Base-by-base conservation (phyloP, 1,284 basidiomycete genomes). In the Leccinum angustisporum region DNA sequence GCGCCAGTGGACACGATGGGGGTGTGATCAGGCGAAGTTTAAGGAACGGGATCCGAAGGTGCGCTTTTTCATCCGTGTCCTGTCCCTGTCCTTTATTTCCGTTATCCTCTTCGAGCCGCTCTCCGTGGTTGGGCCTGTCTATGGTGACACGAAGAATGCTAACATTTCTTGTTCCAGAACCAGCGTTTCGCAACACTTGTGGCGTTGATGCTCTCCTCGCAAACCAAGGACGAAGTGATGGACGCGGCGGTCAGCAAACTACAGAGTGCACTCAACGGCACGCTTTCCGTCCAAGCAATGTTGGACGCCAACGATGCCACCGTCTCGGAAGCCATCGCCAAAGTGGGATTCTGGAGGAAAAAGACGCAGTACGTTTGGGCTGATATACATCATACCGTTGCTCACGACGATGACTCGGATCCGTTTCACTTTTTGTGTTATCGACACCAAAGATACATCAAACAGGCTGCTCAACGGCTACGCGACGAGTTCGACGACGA, bases 1-100 rank as follows among this genome's bases (percentile, higher is more conserved):
- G 95, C 95, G 0, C 94, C 95, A 0, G 95, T 97, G 4, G 95
- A 98, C 70, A 92, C 90, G 0, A 95, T 96, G n/a, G 94, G 92
- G 92, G 0, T 96, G 90, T 71, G 88, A 89, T 54, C 81, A 81
- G 60, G 90, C 88, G 1, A 85, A 91, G 63, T 70, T 73, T 46
- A 78, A 79, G 56, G 87, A 92, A 67, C 76, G 72, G 7, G 86
- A 92, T 55, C 87, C 89, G 5, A 87, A 86, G 80, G 92, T 91
- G 56, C 0, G 33, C 61, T 31, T 36, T 34, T 34, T 34, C 33
- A 5, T 34, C 33, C 5, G 33, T 34, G 33, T 34, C 33, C 33
- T 34, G 33, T 34, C 33, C 27, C 10, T 33, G 10, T 33, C 33
- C 10, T 25, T 25, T 25, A 25, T 33, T 34, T 34, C 33, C 33